Evolutionary conservation across 2,329 filamentous ascomycete genomes (phyloP).

Genomic region (Penicillium corylophilum): DNA sequence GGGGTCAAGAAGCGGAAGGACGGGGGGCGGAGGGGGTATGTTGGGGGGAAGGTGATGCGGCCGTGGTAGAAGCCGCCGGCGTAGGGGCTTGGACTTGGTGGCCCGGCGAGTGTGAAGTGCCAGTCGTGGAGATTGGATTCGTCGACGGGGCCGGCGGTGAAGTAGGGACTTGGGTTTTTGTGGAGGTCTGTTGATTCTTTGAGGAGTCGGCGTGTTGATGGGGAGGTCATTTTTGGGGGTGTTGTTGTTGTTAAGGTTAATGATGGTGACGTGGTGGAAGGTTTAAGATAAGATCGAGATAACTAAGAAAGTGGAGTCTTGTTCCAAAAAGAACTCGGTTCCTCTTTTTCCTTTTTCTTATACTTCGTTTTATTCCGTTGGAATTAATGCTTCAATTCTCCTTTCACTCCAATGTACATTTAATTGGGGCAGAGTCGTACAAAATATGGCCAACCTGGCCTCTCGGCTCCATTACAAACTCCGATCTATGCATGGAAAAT

Average conservation of each 20-base stretch:
- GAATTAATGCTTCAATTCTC: too few species aligned
- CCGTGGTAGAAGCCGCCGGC: conserved; percentile 87
- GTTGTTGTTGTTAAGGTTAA: conserved; percentile 1
- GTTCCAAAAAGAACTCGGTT: too few species aligned
- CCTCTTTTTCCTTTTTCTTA: neutral
- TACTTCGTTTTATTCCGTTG: neutral
- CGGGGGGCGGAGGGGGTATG: conserved; percentile 88
- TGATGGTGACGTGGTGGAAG: conserved; percentile 1
- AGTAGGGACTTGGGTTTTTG: conserved; percentile 76
- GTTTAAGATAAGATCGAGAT: conserved; percentile 1
- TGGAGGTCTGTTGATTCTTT: conserved; percentile 89
- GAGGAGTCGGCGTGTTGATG: conserved; percentile 48
- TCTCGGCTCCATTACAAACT: conserved; percentile 1
- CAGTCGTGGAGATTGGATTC: conserved; percentile 94
- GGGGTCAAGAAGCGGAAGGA: conserved; percentile 95
- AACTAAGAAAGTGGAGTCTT: neutral
- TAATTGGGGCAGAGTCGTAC: neutral
- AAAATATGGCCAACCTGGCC: conserved; percentile 1
- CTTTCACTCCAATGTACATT: neutral
- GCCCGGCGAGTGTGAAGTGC: conserved; percentile 96
- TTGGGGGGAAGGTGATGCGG: conserved; percentile 83
- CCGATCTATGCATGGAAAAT: conserved; percentile 5
- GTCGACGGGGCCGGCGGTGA: conserved; percentile 73
- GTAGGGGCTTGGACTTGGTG: conserved; percentile 75
- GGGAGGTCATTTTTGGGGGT: conserved; percentile 26